Evolutionary conservation across 495 filamentous ascomycete genomes (phyloP).

Genomic region (Recurvomyces mirabilis): DNA sequence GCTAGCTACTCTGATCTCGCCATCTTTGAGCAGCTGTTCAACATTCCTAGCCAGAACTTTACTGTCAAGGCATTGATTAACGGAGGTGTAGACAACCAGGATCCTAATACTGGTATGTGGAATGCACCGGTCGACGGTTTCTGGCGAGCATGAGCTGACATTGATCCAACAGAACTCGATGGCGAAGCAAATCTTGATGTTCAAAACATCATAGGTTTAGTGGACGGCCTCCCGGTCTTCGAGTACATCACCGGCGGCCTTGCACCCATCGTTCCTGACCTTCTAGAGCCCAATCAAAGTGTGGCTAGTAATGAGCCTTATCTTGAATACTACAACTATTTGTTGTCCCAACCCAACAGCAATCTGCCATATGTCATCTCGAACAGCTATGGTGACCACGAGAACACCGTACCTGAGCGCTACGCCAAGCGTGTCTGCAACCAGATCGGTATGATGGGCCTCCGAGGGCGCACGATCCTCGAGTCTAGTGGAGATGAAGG

Average conservation of each 20-base stretch:
- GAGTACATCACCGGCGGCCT: constrained; percentile 59
- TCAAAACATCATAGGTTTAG: constrained; percentile 54
- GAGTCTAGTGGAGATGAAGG: constrained; percentile 61
- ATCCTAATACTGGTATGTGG: too few species aligned
- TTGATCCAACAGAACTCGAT: too few species aligned
- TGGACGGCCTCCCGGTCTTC: constrained; percentile 46
- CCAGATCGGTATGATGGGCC: constrained; percentile 57
- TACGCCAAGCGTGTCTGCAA: constrained; percentile 64
- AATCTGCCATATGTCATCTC: constrained; percentile 64
- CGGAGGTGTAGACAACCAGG: constrained; percentile 27
- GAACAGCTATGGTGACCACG: constrained; percentile 73
- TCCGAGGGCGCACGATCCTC: constrained; percentile 62
- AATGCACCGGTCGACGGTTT: too few species aligned
- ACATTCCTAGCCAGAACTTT: constrained; percentile 47
- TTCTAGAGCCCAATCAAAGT: constrained; percentile 40
- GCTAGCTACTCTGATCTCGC: constrained; percentile 30
- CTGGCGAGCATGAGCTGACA: too few species aligned
- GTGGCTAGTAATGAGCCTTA: constrained; percentile 64
- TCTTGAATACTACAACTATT: constrained; percentile 54
- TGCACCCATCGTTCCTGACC: constrained; percentile 51
- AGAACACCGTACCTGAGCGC: constrained; percentile 56
- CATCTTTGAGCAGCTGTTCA: constrained; percentile 33
- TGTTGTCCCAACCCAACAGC: constrained; percentile 40
- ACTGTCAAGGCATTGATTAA: constrained; percentile 47
- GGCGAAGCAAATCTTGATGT: constrained; percentile 67